Conservation (phyloP, 345 rosid species). For the Cardiospermum halicacabum region DNA sequence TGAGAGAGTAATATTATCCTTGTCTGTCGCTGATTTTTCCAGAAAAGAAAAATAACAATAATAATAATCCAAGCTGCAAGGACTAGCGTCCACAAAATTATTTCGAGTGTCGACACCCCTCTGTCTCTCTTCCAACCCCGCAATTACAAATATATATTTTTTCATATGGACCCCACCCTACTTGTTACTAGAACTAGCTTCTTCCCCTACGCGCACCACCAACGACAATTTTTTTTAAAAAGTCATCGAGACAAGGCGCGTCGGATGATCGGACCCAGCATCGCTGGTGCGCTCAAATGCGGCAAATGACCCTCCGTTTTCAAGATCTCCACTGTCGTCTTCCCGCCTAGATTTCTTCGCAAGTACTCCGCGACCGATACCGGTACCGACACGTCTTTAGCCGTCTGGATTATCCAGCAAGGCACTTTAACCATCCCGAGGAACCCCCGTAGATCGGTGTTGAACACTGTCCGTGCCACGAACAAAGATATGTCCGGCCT, state of each 20-base stretch:
- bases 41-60: neutral
- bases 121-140: too few relatives aligned
- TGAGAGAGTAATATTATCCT: slow-evolving; percentile 43
- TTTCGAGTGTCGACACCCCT: slow-evolving; percentile 28
- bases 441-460: slow-evolving; percentile 61
- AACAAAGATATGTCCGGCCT: slow-evolving; percentile 76
- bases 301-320: slow-evolving; percentile 84
- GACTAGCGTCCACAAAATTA: slow-evolving; percentile 33
- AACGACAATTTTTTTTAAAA: neutral
- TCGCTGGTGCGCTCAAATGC: slow-evolving; percentile 68
- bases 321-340: slow-evolving; percentile 53
- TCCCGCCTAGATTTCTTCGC: slow-evolving; percentile 58
- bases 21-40: neutral
- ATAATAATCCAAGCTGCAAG: slow-evolving; percentile 11
- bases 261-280: slow-evolving; percentile 56
- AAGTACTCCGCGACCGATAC: slow-evolving; percentile 64
- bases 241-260: slow-evolving; percentile 57
- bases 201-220: neutral
- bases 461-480: slow-evolving; percentile 57
- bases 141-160: slow-evolving; percentile 5
- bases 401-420: slow-evolving; percentile 64
- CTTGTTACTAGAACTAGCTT: neutral
- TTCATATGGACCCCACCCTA: slow-evolving; percentile 5
- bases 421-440: slow-evolving; percentile 64
- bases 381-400: slow-evolving; percentile 61